Evolutionary conservation across 179 eudicot species (phyloP), one percentile per base, ranked within the genome.

Genomic region (Sideroxylon spinosum): DNA sequence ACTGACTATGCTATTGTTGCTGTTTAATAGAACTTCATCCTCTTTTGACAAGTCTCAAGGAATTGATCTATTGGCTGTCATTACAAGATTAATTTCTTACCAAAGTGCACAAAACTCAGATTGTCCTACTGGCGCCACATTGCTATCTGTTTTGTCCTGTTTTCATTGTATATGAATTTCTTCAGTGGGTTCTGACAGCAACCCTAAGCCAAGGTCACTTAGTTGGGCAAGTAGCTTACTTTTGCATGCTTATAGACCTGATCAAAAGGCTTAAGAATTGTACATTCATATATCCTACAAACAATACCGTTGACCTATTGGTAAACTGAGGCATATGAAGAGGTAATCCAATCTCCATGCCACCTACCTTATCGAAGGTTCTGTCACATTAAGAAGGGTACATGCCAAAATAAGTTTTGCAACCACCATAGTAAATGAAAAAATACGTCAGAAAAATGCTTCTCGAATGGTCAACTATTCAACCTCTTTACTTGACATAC

Each of bases 131-230:
- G 11, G 1, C 2, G 14, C n/a, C 23, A 37, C 44, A 68, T 22
- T 19, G 48, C 50, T 70, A 37, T 49, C 53, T 17, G 59, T 50
- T 70, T 57, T 22, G 56, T 49, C n/a, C 4, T 46, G 28, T 26
- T 46, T 44, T n/a, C 19, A 68, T n/a, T 10, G 49, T 9, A 68
- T 20, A 23, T 68, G 48, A 11, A 17, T 6, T 68, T 37, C 23
- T 44, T 46, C 28, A 13, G 37, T 68, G 71, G 55, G 28, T 46
- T 9, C 55, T 44, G n/a, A 68, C 11, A 26, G 73, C 55, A 68
- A 68, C 73, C 60, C 73, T 46, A n/a, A 68, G 73, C 73, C 73
- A 46, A 68, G 73, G 26, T 26, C 56, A 68, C 73, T 46, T 10
- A n/a, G 73, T 46, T 68, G 32, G 23, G 16, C 29, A 68, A 44